Evolutionary conservation across 306 rosid species (phyloP).

Genomic region (Heteromeles arbutifolia): DNA sequence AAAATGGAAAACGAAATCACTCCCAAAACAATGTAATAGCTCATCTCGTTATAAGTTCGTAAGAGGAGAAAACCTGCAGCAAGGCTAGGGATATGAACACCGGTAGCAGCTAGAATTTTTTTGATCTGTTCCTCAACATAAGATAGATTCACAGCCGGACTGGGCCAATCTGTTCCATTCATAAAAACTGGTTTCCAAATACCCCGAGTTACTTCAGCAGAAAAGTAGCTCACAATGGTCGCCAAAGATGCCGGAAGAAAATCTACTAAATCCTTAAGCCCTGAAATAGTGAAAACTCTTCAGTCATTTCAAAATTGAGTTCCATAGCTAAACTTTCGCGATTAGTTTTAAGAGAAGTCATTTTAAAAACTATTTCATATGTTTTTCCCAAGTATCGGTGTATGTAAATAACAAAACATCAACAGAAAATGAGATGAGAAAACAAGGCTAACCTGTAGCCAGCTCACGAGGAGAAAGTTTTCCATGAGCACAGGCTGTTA

Average conservation of each 20-base stretch:
- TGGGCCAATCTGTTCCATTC: constrained; percentile 99
- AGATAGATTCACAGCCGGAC: constrained; percentile 85
- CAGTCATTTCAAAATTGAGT: background rate
- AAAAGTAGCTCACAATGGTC: constrained; percentile 89
- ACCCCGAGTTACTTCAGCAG: constrained; percentile 92
- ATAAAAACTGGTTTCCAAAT: constrained; percentile 90
- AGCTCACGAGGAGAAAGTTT: constrained; percentile 90
- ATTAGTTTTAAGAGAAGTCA: background rate
- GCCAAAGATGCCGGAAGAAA: constrained; percentile 97
- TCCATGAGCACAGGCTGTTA: constrained; percentile 97
- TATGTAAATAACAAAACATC: background rate
- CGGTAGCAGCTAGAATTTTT: constrained; percentile 90
- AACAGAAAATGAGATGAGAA: constrained; percentile 11
- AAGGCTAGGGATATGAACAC: constrained; percentile 92
- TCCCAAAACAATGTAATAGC: background rate
- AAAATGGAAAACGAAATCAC: background rate
- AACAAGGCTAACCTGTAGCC: constrained; percentile 67
- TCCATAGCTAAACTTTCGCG: too few species aligned
- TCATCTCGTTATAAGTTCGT: background rate
- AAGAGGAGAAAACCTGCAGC: constrained; percentile 56
- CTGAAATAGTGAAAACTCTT: constrained; percentile 29
- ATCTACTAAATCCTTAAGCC: constrained; percentile 96
- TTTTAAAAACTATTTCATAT: background rate
- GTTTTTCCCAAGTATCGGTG: background rate
- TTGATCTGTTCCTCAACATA: constrained; percentile 88